Evolutionary conservation across 78 protist species (phyloP).

Genomic region (Anaeramoeba ignava): DNA sequence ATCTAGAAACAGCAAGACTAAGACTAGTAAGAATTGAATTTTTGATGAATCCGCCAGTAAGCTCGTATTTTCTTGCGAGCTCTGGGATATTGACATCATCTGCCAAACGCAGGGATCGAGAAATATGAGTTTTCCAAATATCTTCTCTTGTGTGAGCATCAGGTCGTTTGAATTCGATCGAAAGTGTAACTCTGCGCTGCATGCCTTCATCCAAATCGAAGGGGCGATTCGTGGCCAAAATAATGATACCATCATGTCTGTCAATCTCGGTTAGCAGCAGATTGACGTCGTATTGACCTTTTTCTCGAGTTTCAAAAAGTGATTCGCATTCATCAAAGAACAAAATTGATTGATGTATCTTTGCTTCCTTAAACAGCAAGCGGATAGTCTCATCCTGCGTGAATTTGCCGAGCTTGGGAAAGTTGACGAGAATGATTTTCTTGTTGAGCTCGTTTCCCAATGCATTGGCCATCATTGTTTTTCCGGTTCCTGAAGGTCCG

Average conservation of each 20-base stretch:
- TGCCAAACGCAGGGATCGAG: constrained; percentile 8
- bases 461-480: constrained; percentile 45
- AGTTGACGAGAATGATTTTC: constrained; percentile 34
- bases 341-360: constrained; percentile 45
- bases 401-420: constrained; percentile 13
- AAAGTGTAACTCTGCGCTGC: constrained; percentile 54
- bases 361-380: constrained; percentile 52
- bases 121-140: constrained; percentile 36
- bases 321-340: constrained; percentile 60
- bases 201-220: constrained; percentile 48
- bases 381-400: constrained; percentile 10
- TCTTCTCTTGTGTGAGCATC: constrained; percentile 26
- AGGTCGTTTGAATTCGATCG: constrained; percentile 41
- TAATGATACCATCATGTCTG: constrained; percentile 32
- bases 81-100: constrained; percentile 31
- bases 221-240: constrained; percentile 57
- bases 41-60: constrained; percentile 55
- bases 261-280: constrained; percentile 37
- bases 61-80: constrained; percentile 40
- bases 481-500: constrained; percentile 51
- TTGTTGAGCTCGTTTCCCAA: constrained; percentile 38
- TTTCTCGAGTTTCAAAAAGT: constrained; percentile 37
- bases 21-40: constrained; percentile 45
- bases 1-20: constrained; percentile 34
- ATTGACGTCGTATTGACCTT: constrained; percentile 16